Conservation (phyloP, 2,329 filamentous ascomycete species). For the Phyllosticta capitalensis region DNA sequence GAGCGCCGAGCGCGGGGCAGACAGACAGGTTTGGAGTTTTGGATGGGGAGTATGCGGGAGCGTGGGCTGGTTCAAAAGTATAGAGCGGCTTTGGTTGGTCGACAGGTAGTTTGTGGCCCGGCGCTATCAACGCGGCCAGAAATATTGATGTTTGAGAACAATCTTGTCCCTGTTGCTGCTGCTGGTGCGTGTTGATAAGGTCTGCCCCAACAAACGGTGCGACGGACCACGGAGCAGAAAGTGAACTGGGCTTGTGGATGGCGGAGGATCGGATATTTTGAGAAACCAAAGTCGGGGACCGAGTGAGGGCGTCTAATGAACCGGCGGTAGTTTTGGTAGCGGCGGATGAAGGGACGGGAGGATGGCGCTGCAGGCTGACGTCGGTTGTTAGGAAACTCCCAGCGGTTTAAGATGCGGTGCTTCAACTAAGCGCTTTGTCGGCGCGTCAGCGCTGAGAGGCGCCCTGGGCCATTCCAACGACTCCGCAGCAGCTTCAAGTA, state of each 20-base stretch:
- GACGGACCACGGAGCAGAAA: background rate
- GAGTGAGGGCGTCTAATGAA: background rate
- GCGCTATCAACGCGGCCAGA: background rate
- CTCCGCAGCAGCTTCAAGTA: background rate
- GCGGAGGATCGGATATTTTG: background rate
- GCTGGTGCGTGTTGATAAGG: background rate
- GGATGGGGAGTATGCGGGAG: background rate
- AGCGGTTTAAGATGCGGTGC: background rate
- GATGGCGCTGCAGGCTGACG: background rate
- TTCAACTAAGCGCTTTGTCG: background rate
- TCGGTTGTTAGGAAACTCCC: background rate
- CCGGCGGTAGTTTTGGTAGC: background rate
- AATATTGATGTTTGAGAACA: too few species aligned
- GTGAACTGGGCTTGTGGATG: background rate
- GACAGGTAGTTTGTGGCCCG: background rate
- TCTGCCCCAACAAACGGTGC: background rate
- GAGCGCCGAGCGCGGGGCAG: background rate
- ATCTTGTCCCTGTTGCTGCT: too few species aligned
- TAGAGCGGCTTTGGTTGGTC: background rate
- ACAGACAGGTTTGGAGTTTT: conserved; percentile 4
- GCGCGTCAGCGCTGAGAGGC: background rate
- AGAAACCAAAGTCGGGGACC: background rate
- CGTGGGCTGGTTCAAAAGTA: background rate
- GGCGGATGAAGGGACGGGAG: background rate
- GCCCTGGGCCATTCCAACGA: background rate